Percentiles rank a stretch among this genome's conserved stretches.
Conservation (phyloP, 2,329 filamentous ascomycete genomes). For the Monosporascus ibericus region DNA sequence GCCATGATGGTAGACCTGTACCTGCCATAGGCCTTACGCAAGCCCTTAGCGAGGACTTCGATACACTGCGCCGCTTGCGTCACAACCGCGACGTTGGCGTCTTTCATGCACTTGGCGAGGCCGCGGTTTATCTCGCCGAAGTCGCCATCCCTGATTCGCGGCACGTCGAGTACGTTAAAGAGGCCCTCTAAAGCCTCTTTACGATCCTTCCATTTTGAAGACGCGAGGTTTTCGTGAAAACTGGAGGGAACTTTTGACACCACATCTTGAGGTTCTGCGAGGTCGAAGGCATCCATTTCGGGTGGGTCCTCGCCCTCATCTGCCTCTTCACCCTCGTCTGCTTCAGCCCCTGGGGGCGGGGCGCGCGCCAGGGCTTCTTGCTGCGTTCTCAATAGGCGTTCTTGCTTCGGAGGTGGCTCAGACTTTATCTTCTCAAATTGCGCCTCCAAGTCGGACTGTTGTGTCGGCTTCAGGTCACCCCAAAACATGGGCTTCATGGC, state of each 20-base stretch:
- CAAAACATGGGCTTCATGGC: slow-evolving; percentile 99
- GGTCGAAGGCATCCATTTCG: slow-evolving; percentile 75
- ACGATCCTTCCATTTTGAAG: slow-evolving; percentile 96
- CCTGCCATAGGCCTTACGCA: slow-evolving; percentile 72
- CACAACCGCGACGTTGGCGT: slow-evolving; percentile 93
- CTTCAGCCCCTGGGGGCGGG: slow-evolving; percentile 53
- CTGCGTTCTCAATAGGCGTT: slow-evolving; percentile 80
- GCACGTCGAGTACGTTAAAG: slow-evolving; percentile 70
- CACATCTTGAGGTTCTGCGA: slow-evolving; percentile 84
- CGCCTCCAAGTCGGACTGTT: slow-evolving; percentile 89
- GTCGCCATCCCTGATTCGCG: slow-evolving; percentile 84
- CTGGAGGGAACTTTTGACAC: slow-evolving; percentile 73
- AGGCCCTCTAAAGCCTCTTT: slow-evolving; percentile 90
- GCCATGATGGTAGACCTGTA: slow-evolving; percentile 76
- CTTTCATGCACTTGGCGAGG: slow-evolving; percentile 96
- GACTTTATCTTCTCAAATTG: slow-evolving; percentile 91
- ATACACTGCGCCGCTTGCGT: slow-evolving; percentile 90
- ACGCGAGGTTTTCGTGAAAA: slow-evolving; percentile 77
- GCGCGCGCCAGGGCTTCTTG: slow-evolving; percentile 76
- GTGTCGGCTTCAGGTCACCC: slow-evolving; percentile 89
- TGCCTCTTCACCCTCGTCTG: slow-evolving; percentile 50
- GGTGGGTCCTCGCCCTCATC: slow-evolving; percentile 55
- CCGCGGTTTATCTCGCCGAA: slow-evolving; percentile 79
- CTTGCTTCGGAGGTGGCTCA: slow-evolving; percentile 82
- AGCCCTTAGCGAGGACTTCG: slow-evolving; percentile 78